These are phyloP conservation scores for Candida parachauliodes DNA, from an alignment of 805 yeast genomes.

Conservation along the genomic window DNA sequence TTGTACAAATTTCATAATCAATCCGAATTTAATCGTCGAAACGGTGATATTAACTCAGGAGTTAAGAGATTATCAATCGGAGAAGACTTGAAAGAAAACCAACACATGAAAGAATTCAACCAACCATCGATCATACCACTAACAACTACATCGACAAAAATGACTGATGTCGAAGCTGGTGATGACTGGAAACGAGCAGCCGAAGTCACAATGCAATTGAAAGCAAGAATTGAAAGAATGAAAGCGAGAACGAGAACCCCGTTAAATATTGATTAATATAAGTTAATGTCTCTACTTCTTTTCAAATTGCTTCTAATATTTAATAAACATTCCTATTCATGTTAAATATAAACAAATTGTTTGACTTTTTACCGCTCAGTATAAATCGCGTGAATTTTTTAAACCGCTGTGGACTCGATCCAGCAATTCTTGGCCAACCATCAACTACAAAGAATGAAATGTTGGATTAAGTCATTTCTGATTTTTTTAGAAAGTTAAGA, in stretches of 20 bases:
- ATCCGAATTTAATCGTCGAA: conserved; percentile 9
- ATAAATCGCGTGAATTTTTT: no score
- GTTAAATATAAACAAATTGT: no score
- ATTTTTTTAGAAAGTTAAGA: no score
- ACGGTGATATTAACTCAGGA: conserved; percentile 37
- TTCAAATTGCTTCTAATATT: not conserved
- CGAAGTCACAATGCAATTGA: conserved; percentile 80
- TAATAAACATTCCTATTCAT: no score
- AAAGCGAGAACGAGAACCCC: conserved; percentile 48
- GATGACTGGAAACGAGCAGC: conserved; percentile 89
- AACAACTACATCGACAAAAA: conserved; percentile 3
- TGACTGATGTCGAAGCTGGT: conserved; percentile 42
- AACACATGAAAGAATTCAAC: not conserved
- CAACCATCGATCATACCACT: not conserved
- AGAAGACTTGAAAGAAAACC: conserved; percentile 11
- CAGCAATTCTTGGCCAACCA: no score
- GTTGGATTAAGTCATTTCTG: no score
- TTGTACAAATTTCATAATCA: conserved; percentile 1
- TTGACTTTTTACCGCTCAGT: no score
- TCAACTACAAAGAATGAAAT: no score
- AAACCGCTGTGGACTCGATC: no score
- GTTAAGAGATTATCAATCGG: conserved; percentile 41
- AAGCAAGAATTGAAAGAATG: conserved; percentile 87
- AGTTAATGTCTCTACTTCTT: not conserved
- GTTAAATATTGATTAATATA: conserved; percentile 10